These are phyloP conservation scores for Lactifluus subvellereus DNA, from an alignment of 768 basidiomycete genomes.

Conservation along the genomic window DNA sequence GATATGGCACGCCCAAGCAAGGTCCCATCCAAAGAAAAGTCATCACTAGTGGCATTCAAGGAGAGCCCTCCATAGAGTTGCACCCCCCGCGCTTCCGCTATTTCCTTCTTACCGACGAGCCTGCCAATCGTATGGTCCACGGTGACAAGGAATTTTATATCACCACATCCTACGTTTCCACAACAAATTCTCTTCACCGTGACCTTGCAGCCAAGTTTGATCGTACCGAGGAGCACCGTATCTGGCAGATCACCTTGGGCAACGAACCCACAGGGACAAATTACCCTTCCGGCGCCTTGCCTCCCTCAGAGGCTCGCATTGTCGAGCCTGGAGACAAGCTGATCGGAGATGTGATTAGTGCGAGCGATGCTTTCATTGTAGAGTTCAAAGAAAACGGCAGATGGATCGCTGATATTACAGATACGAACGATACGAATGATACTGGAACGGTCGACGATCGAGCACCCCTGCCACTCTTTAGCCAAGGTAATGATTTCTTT, in stretches of 20 bases:
- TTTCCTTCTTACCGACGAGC: slow-evolving; percentile 36
- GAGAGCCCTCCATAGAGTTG: slow-evolving; percentile 58
- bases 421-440: slow-evolving; percentile 4
- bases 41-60: slow-evolving; percentile 49
- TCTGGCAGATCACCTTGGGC: slow-evolving; percentile 53
- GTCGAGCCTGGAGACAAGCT: slow-evolving; percentile 43
- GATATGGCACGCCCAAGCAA: slow-evolving; percentile 62
- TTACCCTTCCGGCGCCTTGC: slow-evolving; percentile 20
- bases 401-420: slow-evolving; percentile 44
- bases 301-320: slow-evolving; percentile 35
- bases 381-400: slow-evolving; percentile 57
- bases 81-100: slow-evolving; percentile 61
- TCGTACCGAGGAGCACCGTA: slow-evolving; percentile 37
- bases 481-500: slow-evolving; percentile 24
- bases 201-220: slow-evolving; percentile 22
- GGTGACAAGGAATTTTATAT: slow-evolving; percentile 33
- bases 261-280: slow-evolving; percentile 18
- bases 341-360: slow-evolving; percentile 53
- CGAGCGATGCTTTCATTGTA: slow-evolving; percentile 68
- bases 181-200: slow-evolving; percentile 38
- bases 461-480: slow-evolving; percentile 25
- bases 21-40: slow-evolving; percentile 60
- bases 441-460: neutral
- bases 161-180: slow-evolving; percentile 47
- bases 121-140: slow-evolving; percentile 28